A percentile compares a stretch with the other conserved stretches of the same genome.
phyloP scores from a whole-genome alignment of 2,329 filamentous ascomycete genomes.

The Colletotrichum coccodes region DNA sequence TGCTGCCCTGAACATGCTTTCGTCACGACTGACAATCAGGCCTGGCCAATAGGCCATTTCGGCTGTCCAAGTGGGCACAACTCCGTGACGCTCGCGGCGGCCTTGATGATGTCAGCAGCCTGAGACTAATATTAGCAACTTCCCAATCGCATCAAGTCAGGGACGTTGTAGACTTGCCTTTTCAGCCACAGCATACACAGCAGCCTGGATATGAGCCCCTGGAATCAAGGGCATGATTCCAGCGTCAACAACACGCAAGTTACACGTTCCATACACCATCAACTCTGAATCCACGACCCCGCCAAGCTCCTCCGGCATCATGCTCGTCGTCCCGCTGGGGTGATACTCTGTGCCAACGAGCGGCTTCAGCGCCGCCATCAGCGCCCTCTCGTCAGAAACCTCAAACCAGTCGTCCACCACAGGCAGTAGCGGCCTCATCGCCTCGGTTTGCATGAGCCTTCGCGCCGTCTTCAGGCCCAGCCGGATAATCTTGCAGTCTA shows the following conservation, averaged over 20 bases:
- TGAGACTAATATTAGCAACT: constrained; percentile 35
- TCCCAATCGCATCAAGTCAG: not conserved
- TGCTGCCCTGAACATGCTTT: not conserved
- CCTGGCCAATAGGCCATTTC: constrained; percentile 2
- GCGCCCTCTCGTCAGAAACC: constrained; percentile 35
- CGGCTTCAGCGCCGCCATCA: constrained; percentile 43
- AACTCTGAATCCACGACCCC: constrained; percentile 56
- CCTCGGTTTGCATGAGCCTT: constrained; percentile 40
- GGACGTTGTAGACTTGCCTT: constrained; percentile 46
- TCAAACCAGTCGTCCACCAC: constrained; percentile 35
- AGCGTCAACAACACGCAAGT: constrained; percentile 60
- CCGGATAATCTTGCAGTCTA: constrained; percentile 47
- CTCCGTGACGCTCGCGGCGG: constrained; percentile 21
- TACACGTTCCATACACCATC: constrained; percentile 58
- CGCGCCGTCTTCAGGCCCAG: constrained; percentile 39
- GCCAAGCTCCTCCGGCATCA: constrained; percentile 55
- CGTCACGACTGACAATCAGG: not conserved
- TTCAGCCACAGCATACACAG: constrained; percentile 63
- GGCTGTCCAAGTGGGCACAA: constrained; percentile 4
- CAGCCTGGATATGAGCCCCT: constrained; percentile 60
- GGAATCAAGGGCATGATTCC: constrained; percentile 59
- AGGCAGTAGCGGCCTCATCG: constrained; percentile 34
- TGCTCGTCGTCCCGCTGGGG: constrained; percentile 56
- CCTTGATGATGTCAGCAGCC: constrained; percentile 59
- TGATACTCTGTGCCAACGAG: constrained; percentile 51